phyloP scores from a whole-genome alignment of 441 rosid species.

The Theobroma grandiflorum region DNA sequence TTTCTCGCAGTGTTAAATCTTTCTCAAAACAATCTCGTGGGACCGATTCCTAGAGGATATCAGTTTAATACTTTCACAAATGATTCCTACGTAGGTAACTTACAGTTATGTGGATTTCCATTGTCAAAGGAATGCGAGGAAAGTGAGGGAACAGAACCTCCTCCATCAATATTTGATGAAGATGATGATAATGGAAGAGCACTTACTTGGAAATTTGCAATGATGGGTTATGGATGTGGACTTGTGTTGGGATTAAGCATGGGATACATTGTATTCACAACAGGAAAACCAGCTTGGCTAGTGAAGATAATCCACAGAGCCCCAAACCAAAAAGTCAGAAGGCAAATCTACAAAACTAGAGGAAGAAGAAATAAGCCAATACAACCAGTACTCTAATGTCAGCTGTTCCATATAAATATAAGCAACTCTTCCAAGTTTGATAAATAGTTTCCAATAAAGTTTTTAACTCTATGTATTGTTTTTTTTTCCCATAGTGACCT shows the following conservation, averaged over 20 bases:
- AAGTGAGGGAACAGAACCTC: neutral
- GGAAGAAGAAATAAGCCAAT: neutral
- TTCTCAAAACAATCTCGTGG: constrained; percentile 32
- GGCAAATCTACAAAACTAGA: neutral
- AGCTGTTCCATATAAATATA: neutral
- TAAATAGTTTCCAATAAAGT: neutral
- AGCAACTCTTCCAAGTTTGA: neutral
- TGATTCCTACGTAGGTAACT: no score
- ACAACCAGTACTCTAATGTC: neutral
- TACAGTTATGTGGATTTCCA: neutral
- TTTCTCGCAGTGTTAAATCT: constrained; percentile 31
- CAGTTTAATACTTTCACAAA: constrained; percentile 21
- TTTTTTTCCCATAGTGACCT: neutral
- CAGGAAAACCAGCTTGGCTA: neutral
- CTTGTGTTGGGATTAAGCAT: constrained; percentile 17
- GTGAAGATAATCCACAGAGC: neutral
- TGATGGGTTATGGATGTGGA: constrained; percentile 24
- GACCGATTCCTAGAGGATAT: constrained; percentile 21
- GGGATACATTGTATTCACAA: neutral
- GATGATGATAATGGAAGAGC: neutral
- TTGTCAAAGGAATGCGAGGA: neutral
- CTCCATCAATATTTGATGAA: neutral
- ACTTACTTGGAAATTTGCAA: constrained; percentile 2
- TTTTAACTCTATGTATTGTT: neutral
- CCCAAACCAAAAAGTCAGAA: neutral